Evolutionary conservation across 2,329 filamentous ascomycete species (phyloP).

Genomic region (Dactylellina sp.): DNA sequence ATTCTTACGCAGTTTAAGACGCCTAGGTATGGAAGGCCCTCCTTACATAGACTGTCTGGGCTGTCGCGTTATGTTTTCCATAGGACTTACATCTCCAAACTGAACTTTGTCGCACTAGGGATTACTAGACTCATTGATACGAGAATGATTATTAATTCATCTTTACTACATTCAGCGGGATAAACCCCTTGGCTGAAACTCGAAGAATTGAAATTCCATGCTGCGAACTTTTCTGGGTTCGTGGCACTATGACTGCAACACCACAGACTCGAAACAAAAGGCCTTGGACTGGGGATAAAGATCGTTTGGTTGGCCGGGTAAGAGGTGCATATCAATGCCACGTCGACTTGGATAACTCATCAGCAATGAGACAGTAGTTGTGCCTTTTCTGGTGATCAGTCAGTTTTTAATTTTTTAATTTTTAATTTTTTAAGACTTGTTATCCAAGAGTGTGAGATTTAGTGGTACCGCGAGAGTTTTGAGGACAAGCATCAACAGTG

Average conservation of each 20-base stretch:
- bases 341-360: slow-evolving; percentile 34
- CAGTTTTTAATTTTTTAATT: no score
- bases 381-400: no score
- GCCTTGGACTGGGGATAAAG: slow-evolving; percentile 15
- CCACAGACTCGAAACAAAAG: not conserved
- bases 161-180: not conserved
- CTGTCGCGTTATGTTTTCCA: not conserved
- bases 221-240: not conserved
- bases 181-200: no score
- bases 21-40: no score
- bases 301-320: slow-evolving; percentile 32
- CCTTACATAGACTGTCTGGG: not conserved
- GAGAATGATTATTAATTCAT: not conserved
- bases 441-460: no score
- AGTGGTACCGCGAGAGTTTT: no score
- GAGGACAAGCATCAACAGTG: no score
- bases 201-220: not conserved
- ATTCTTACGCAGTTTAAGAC: no score
- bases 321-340: slow-evolving; percentile 31
- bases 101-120: not conserved
- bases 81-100: not conserved
- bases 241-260: not conserved
- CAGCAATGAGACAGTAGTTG: slow-evolving; percentile 20
- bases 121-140: not conserved
- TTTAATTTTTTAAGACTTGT: no score